These are phyloP conservation scores for Metschnikowia santaceciliae DNA, from an alignment of 805 yeast genomes.

Conservation along the genomic window DNA sequence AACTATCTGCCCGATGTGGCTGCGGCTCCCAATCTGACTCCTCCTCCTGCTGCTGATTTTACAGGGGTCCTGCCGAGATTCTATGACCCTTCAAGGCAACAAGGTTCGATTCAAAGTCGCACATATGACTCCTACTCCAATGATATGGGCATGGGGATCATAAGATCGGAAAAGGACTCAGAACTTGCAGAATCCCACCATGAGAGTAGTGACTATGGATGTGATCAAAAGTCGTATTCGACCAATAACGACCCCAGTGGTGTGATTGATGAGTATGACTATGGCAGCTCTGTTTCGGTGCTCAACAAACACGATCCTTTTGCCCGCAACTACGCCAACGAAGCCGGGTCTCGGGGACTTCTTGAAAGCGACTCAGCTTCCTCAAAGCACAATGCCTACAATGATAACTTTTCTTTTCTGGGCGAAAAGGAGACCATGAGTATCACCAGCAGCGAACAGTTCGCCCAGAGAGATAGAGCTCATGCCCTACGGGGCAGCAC, in stretches of 20 bases:
- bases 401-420: background rate
- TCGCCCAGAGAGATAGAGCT: background rate
- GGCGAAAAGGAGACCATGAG: background rate
- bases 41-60: background rate
- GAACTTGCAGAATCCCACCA: background rate
- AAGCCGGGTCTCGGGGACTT: background rate
- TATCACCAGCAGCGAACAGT: background rate
- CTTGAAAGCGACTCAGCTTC: background rate
- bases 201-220: background rate
- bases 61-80: background rate
- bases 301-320: background rate
- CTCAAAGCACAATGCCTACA: background rate
- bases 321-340: background rate
- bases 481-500: background rate
- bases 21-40: background rate
- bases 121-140: background rate
- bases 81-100: background rate
- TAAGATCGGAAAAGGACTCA: background rate
- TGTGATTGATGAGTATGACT: background rate
- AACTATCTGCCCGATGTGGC: background rate
- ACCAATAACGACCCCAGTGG: background rate
- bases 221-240: background rate
- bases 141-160: background rate
- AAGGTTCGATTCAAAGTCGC: background rate
- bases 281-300: conserved; percentile 2